Evolutionary conservation across 1,139 yeast species (phyloP).

Genomic region (Yarrowia galli): DNA sequence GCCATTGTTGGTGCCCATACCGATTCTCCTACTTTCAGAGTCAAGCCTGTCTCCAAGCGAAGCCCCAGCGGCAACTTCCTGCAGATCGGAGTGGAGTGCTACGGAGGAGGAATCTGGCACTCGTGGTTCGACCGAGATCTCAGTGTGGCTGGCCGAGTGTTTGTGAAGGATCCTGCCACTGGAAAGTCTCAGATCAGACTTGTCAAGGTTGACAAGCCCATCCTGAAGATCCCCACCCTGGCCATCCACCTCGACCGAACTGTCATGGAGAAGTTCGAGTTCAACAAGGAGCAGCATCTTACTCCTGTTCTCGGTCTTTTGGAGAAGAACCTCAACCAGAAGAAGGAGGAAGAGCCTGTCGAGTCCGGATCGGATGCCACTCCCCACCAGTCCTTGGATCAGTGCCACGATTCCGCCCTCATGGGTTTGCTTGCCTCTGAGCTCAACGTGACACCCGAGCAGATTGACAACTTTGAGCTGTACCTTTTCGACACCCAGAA

Average conservation of each 20-base stretch:
- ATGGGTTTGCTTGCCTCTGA: conserved; percentile 74
- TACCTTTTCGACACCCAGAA: conserved; percentile 86
- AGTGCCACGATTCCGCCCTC: conserved; percentile 78
- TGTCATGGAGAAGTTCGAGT: conserved; percentile 79
- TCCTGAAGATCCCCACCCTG: conserved; percentile 89
- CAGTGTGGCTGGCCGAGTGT: conserved; percentile 90
- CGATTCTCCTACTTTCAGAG: conserved; percentile 88
- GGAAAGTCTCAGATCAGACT: conserved; percentile 61
- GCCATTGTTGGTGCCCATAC: conserved; percentile 95
- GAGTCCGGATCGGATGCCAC: conserved; percentile 55
- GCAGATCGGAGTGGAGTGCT: conserved; percentile 92
- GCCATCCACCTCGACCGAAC: conserved; percentile 91
- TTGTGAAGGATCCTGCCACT: conserved; percentile 59
- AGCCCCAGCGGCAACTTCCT: conserved; percentile 71
- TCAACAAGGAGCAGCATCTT: conserved; percentile 86
- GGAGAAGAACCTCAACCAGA: conserved; percentile 49
- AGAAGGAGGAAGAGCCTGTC: conserved; percentile 47
- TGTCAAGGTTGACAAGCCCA: conserved; percentile 80
- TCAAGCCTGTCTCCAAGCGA: conserved; percentile 73
- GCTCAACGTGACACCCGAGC: conserved; percentile 57
- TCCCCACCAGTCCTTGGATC: conserved; percentile 58
- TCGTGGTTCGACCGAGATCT: conserved; percentile 90
- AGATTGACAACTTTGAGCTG: conserved; percentile 89
- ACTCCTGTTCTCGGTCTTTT: conserved; percentile 85
- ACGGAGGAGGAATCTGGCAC: conserved; percentile 93